phyloP scores from a whole-genome alignment of 139 green algal species.

The Nannochloris sp. region DNA sequence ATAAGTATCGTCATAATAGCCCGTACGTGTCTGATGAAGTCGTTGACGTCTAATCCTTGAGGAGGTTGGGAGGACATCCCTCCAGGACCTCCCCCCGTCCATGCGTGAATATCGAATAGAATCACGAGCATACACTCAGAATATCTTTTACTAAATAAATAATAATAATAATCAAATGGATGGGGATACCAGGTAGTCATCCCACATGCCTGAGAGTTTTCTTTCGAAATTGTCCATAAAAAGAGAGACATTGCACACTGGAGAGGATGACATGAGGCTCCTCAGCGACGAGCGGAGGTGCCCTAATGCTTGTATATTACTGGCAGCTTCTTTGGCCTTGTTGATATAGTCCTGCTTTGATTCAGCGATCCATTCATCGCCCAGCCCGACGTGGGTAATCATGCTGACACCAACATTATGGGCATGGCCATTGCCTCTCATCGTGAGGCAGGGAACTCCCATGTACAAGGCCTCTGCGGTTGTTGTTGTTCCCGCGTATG shows the following conservation, averaged over 20 bases:
- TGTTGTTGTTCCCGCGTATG: constrained; percentile 96
- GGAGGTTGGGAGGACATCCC: too few relatives aligned
- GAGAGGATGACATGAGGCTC: constrained; percentile 60
- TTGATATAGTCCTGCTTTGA: constrained; percentile 73
- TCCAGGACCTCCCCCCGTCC: too few relatives aligned
- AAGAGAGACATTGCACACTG: constrained; percentile 60
- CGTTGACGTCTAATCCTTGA: too few relatives aligned
- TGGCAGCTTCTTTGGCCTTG: constrained; percentile 32
- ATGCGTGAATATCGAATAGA: too few relatives aligned
- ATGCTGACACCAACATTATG: constrained; percentile 91
- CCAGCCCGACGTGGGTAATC: constrained; percentile 65
- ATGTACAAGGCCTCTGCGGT: constrained; percentile 92
- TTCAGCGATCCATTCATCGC: constrained; percentile 62
- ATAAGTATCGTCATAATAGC: too few relatives aligned
- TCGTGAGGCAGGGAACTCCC: constrained; percentile 84
- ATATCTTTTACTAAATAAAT: too few relatives aligned
- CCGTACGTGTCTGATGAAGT: too few relatives aligned
- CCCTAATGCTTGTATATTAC: constrained; percentile 28
- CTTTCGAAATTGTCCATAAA: constrained; percentile 73
- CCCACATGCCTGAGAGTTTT: constrained; percentile 65
- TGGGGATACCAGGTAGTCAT: constrained; percentile 13
- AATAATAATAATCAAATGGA: neutral
- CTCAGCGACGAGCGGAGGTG: constrained; percentile 58
- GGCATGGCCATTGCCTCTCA: constrained; percentile 78
- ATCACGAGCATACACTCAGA: too few relatives aligned